phyloP scores from a whole-genome alignment of 2,329 filamentous ascomycete genomes.

The Phialophora verrucosa region DNA sequence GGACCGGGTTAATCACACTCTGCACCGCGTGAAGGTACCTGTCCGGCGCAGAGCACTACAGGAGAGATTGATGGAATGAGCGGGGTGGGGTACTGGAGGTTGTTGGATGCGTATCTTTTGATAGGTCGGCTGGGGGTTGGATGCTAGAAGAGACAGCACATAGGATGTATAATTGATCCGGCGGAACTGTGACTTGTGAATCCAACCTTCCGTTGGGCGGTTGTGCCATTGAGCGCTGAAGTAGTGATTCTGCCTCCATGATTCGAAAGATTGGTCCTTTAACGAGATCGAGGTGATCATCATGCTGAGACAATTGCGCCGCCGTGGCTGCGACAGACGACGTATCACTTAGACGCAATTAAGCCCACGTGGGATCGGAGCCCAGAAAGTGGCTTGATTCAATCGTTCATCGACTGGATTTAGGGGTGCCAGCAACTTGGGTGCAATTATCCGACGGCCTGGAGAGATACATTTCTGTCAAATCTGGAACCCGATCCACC shows the following conservation, averaged over 20 bases:
- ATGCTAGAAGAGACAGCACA: neutral
- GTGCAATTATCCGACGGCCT: neutral
- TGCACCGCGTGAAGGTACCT: conserved; percentile 35
- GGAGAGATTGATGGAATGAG: neutral
- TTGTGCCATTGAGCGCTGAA: neutral
- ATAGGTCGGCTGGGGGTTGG: neutral
- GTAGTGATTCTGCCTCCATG: neutral
- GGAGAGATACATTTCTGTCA: conserved; percentile 25
- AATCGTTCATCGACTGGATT: neutral
- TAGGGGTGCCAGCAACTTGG: neutral
- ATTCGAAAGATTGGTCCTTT: neutral
- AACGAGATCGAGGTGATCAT: neutral
- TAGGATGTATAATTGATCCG: neutral
- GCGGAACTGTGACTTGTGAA: neutral
- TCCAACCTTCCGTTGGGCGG: neutral
- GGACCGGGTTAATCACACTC: conserved; percentile 27
- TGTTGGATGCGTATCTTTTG: neutral
- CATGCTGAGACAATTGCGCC: neutral
- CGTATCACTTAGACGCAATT: neutral
- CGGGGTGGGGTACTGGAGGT: neutral
- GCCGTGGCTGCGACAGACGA: neutral
- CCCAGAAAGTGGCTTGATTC: neutral
- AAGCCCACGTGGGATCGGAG: neutral
- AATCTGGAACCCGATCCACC: conserved; percentile 17
- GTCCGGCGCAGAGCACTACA: conserved; percentile 33